These are phyloP conservation scores for Calophaca sinica DNA, from an alignment of 306 rosid genomes.

Conservation along the genomic window DNA sequence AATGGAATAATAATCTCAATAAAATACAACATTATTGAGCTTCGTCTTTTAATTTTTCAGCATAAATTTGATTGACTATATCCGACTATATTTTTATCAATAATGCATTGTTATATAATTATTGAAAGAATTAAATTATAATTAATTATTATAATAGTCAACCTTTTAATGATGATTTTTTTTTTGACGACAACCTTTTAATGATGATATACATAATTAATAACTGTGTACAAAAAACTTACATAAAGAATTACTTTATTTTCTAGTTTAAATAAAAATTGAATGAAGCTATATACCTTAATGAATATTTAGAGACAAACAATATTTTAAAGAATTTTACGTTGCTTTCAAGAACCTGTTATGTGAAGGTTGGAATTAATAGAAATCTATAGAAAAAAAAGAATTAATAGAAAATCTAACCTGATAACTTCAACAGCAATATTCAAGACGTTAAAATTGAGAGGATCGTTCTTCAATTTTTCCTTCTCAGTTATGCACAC, in stretches of 20 bases:
- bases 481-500: constrained; percentile 53
- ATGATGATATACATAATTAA: no score
- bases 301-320: no score
- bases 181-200: no score
- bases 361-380: no score
- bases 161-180: neutral
- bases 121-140: neutral
- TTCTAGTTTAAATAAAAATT: neutral
- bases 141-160: neutral
- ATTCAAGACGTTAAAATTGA: constrained; percentile 51
- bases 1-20: neutral
- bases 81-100: neutral
- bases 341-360: no score
- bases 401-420: neutral
- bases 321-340: no score
- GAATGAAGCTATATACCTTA: neutral
- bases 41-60: neutral
- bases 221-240: no score
- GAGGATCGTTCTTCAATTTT: constrained; percentile 50
- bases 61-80: neutral
- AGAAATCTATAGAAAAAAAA: no score
- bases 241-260: no score
- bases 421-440: constrained; percentile 51
- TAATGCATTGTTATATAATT: neutral
- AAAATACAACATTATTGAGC: constrained; percentile 8